phyloP scores from a whole-genome alignment of 371 early-diverging fungal species.

The Syncephalis plumigaleata region DNA sequence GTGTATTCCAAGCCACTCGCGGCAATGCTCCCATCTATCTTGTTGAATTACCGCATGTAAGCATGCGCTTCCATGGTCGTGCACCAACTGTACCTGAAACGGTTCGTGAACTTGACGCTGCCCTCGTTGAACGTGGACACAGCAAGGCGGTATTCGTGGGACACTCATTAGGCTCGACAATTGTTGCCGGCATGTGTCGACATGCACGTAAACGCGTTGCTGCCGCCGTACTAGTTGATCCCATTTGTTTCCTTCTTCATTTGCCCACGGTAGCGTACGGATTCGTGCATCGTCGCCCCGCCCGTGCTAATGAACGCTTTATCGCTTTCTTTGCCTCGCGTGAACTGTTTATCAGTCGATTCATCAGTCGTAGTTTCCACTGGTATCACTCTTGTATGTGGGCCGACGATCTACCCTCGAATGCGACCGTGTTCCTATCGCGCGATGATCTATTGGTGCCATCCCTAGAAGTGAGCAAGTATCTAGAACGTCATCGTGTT shows the following conservation, averaged over 20 bases:
- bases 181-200: slow-evolving; percentile 28
- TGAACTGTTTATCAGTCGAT: slow-evolving; percentile 45
- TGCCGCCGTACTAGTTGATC: slow-evolving; percentile 36
- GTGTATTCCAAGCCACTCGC: slow-evolving; percentile 11
- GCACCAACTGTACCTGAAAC: slow-evolving; percentile 41
- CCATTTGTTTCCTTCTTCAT: slow-evolving; percentile 50
- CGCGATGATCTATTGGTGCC: slow-evolving; percentile 29
- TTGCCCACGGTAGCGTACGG: slow-evolving; percentile 41
- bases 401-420: slow-evolving; percentile 9
- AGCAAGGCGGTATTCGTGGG: slow-evolving; percentile 40
- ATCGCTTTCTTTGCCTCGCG: slow-evolving; percentile 45
- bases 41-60: slow-evolving; percentile 48
- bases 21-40: slow-evolving; percentile 35
- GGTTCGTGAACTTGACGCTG: slow-evolving; percentile 32
- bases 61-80: slow-evolving; percentile 38
- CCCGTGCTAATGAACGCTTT: slow-evolving; percentile 35
- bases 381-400: slow-evolving; percentile 41
- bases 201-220: slow-evolving; percentile 21
- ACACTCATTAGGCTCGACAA: slow-evolving; percentile 48
- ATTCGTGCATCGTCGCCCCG: slow-evolving; percentile 44
- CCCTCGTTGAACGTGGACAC: slow-evolving; percentile 31
- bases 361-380: slow-evolving; percentile 41
- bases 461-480: slow-evolving; percentile 19
- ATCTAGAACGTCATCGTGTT: slow-evolving; percentile 9
- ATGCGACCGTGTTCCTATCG: slow-evolving; percentile 20